Evolutionary conservation across 169 alveolate genomes (phyloP).

Genomic region (Plasmodium vivax): DNA sequence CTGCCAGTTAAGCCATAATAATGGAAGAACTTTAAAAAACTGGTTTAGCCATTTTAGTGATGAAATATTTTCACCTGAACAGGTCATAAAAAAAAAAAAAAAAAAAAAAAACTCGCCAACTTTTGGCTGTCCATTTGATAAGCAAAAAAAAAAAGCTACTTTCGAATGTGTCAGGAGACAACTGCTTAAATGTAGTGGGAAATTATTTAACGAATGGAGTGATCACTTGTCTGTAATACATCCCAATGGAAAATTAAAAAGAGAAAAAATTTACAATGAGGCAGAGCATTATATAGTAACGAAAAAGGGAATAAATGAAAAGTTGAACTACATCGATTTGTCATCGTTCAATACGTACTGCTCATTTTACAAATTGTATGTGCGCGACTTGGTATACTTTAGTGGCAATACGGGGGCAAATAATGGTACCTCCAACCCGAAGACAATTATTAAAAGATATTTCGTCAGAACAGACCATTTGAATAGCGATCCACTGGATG

Average conservation of each 20-base stretch:
- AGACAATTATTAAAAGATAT: slow-evolving; percentile 33
- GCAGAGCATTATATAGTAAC: slow-evolving; percentile 6
- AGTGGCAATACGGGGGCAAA: neutral
- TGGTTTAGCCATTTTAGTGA: slow-evolving; percentile 6
- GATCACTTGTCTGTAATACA: slow-evolving; percentile 32
- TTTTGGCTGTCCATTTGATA: slow-evolving; percentile 5
- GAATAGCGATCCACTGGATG: slow-evolving; percentile 72
- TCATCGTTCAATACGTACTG: slow-evolving; percentile 60
- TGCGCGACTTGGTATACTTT: slow-evolving; percentile 24
- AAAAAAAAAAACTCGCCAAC: neutral
- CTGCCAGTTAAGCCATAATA: neutral
- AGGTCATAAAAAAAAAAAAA: slow-evolving; percentile 7
- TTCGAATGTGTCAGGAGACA: slow-evolving; percentile 54
- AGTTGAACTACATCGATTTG: slow-evolving; percentile 46
- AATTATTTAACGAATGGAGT: slow-evolving; percentile 59
- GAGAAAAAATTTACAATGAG: slow-evolving; percentile 31
- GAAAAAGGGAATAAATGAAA: slow-evolving; percentile 8
- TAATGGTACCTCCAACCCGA: neutral
- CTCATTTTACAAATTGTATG: slow-evolving; percentile 58
- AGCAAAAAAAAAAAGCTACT: slow-evolving; percentile 19
- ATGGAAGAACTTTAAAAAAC: neutral
- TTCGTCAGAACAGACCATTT: slow-evolving; percentile 71
- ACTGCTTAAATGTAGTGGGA: slow-evolving; percentile 29
- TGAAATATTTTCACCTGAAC: slow-evolving; percentile 19
- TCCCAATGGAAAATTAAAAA: slow-evolving; percentile 24